Conservation (phyloP, 371 early-diverging fungal species). For the Mucor lusitanicus region DNA sequence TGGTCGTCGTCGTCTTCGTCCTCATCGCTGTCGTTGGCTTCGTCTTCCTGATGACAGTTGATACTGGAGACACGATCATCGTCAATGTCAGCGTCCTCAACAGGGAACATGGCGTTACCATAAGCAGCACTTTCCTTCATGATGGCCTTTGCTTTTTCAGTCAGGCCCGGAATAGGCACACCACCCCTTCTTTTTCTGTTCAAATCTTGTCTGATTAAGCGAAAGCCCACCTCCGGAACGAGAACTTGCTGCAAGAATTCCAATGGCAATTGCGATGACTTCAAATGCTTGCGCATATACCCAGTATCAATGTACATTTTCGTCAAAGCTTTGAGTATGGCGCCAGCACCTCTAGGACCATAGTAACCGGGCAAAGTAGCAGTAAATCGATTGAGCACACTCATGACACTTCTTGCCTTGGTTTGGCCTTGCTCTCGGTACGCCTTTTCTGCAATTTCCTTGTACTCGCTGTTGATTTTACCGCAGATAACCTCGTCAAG, state of each 20-base stretch:
- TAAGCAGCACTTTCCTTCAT: constrained; percentile 31
- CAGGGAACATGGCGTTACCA: constrained; percentile 24
- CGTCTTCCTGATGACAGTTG: background rate
- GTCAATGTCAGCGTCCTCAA: background rate
- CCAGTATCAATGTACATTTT: constrained; percentile 32
- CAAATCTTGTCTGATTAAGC: constrained; percentile 50
- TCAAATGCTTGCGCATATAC: constrained; percentile 28
- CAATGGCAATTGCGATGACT: constrained; percentile 46
- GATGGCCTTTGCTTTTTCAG: constrained; percentile 12
- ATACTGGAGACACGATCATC: background rate
- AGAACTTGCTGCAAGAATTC: constrained; percentile 63
- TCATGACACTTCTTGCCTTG: constrained; percentile 51
- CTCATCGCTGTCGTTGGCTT: background rate
- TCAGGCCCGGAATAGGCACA: background rate
- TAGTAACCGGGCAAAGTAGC: constrained; percentile 60
- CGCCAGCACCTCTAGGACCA: constrained; percentile 49
- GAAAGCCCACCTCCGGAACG: constrained; percentile 53
- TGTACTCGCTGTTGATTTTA: constrained; percentile 30
- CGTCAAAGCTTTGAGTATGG: constrained; percentile 37
- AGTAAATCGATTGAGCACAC: constrained; percentile 43
- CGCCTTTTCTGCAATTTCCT: constrained; percentile 31
- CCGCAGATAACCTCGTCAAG: constrained; percentile 42
- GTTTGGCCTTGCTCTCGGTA: constrained; percentile 45
- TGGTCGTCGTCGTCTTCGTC: background rate
- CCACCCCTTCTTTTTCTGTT: background rate